Evolutionary conservation across 2,329 filamentous ascomycete genomes (phyloP).

Genomic region (Exophiala dermatitidis): DNA sequence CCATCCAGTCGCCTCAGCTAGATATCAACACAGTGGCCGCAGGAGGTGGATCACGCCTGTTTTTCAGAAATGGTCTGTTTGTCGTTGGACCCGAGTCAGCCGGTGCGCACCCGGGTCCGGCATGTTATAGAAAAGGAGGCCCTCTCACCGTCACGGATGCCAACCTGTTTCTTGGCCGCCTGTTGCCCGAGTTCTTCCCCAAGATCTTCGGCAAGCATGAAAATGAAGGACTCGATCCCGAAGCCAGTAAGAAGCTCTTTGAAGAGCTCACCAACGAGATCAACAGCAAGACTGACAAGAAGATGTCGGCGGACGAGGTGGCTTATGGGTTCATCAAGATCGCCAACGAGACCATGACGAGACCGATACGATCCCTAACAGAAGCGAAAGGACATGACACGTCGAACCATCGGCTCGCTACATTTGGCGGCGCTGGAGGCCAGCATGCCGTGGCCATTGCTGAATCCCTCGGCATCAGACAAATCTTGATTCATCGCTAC

Average conservation of each 20-base stretch:
- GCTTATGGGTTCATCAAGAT: constrained; percentile 90
- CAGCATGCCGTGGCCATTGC: constrained; percentile 91
- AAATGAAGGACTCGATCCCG: constrained; percentile 68
- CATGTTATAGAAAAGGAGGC: constrained; percentile 86
- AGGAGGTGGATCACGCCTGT: constrained; percentile 62
- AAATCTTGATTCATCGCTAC: constrained; percentile 82
- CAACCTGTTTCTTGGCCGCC: constrained; percentile 76
- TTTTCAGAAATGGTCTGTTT: constrained; percentile 84
- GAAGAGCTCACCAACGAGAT: constrained; percentile 69
- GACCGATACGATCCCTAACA: constrained; percentile 81
- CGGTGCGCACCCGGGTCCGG: constrained; percentile 81
- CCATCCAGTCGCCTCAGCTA: constrained; percentile 83
- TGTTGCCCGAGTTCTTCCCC: constrained; percentile 89
- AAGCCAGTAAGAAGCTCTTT: constrained; percentile 68
- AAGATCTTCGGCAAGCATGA: constrained; percentile 92
- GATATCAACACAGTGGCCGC: constrained; percentile 95
- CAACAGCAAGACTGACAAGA: constrained; percentile 57
- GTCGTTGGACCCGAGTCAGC: constrained; percentile 89
- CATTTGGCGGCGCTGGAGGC: constrained; percentile 85
- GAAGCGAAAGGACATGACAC: constrained; percentile 91
- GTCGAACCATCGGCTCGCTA: constrained; percentile 80
- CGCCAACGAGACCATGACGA: constrained; percentile 84
- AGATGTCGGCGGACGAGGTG: constrained; percentile 74
- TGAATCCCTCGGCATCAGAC: constrained; percentile 71
- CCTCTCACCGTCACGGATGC: constrained; percentile 88